A percentile compares a stretch with the other conserved stretches of the same genome.
phyloP scores from a whole-genome alignment of 352 stramenopile species.

The Pythium aquatile region DNA sequence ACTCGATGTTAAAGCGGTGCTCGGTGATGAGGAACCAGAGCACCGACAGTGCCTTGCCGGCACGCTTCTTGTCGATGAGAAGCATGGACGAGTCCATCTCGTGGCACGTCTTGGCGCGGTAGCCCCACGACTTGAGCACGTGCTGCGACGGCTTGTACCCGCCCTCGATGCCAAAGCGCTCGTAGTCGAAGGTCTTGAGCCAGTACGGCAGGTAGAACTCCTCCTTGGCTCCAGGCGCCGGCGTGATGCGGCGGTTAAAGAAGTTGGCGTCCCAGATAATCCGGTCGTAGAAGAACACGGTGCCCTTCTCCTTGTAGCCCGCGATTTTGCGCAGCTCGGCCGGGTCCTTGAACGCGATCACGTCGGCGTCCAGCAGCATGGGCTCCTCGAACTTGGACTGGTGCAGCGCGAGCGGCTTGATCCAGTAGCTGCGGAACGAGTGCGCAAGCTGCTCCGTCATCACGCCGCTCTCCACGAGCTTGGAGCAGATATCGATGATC shows the following conservation, averaged over 20 bases:
- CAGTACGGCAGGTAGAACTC: conserved; percentile 46
- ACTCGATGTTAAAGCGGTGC: conserved; percentile 58
- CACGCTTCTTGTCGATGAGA: conserved; percentile 48
- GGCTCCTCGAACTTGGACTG: conserved; percentile 33
- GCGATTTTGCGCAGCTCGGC: conserved; percentile 34
- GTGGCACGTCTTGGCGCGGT: conserved; percentile 43
- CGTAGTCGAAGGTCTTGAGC: conserved; percentile 57
- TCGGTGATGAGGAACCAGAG: conserved; percentile 71
- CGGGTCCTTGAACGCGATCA: conserved; percentile 46
- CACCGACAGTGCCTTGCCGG: conserved; percentile 47
- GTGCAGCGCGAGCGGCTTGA: conserved; percentile 35
- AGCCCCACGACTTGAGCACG: conserved; percentile 43
- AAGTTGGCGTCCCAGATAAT: conserved; percentile 51
- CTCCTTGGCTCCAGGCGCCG: conserved; percentile 24
- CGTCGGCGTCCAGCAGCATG: conserved; percentile 50
- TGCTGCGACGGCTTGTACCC: conserved; percentile 35
- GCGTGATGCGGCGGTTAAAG: conserved; percentile 33
- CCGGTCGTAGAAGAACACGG: conserved; percentile 68
- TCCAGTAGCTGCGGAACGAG: conserved; percentile 34
- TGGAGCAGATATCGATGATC: conserved; percentile 34
- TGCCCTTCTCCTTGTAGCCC: conserved; percentile 44
- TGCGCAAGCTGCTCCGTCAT: conserved; percentile 22
- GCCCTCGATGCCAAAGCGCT: conserved; percentile 34
- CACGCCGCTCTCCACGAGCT: conserved; percentile 20
- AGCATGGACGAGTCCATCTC: conserved; percentile 66